Base-by-base conservation (phyloP, 306 rosid species). In the Pterocarpus macrocarpus region DNA sequence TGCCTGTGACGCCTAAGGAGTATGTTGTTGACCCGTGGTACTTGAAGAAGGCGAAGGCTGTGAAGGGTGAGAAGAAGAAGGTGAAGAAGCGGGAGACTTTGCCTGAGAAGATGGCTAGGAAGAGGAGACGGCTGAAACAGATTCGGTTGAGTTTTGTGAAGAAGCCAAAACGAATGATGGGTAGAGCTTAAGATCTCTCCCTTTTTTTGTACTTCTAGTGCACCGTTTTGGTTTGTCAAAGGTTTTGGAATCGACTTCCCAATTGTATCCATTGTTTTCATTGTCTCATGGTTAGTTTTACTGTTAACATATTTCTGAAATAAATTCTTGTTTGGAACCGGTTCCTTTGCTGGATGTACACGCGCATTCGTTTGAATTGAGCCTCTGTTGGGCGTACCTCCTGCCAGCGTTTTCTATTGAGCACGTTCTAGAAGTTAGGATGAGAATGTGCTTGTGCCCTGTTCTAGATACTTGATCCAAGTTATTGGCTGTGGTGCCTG, bases 81-180 rank as follows among this genome's bases (percentile, higher is more conserved):
- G 58, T 5, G 82, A 83, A 82, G 90, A 89, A 92, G 90, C 87
- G 64, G 83, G 97, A 91, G 84, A 93, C 97, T 4, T 83, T 95
- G 81, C 97, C 95, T 0, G 98, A 94, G 90, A 92, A 90, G 85
- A 92, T 89, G 98, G 91, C 90, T 0, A 90, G 97, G 89, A 94
- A 94, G 89, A 94, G 95, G 87, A 91, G 93, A n/a, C 92, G 90
- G 53, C 75, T 94, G 64, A 90, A 94, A 76, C 89, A 94, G 85
- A 92, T 91, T 77, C 86, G 98, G 28, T 36, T 94, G 84, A 91
- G 92, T 84, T 94, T 83, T 62, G 98, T 92, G 55, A 92, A 88
- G 93, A 92, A 92, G 74, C 93, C 98, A 0, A 89, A 69, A 38
- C 35, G 78, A 69, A 47, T 3, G 76, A 83, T 83, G 92, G 75